Base-by-base conservation (phyloP, 805 yeast species). In the Pachysolen tannophilus region DNA sequence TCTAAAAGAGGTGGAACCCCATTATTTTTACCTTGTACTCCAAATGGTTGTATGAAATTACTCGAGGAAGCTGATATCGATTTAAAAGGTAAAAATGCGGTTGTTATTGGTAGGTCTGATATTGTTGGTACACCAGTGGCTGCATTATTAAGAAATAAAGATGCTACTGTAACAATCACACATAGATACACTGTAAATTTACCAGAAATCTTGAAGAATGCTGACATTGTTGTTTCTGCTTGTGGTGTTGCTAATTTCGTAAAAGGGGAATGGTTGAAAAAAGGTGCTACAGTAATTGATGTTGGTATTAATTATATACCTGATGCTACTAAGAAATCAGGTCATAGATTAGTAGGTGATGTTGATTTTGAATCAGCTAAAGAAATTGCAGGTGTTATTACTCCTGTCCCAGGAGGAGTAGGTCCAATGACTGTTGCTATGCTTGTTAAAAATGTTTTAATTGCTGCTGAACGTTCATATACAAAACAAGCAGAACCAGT, bases 351-450 rank as follows among this genome's bases (percentile, higher is more conserved):
- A 55, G 95, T 85, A n/a, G 98, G 98, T 43, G 98, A 90, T 56
- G 96, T 86, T 29, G 96, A 88, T 50, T 90, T 68, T 50, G 82
- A 66, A 36, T 63, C 77, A 20, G 88, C 85, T 36, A 58, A 67
- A 38, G 55, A 64, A 34, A 69, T 67, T 35, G 92, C 88, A 3
- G 61, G 78, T 9, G 73, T 69, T 47, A 72, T 92, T 43, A 88
- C 97, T 5, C 98, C 98, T 13, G 98, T 90, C 37, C 98, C 98
- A 21, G 97, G 97, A 55, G 97, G 97, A 49, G 97, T 90, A 43
- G 98, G 98, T 27, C 98, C 98, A 44, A 90, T 90, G 97, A 90
- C 98, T 19, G 97, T 90, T 32, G 95, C 95, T 27, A 87, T 88
- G 96, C 74, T 90, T 41, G 72, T 88, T 43, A 73, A 81, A 44